Evolutionary conservation across 2,329 filamentous ascomycete species (phyloP).

Genomic region (Blumeria graminis): DNA sequence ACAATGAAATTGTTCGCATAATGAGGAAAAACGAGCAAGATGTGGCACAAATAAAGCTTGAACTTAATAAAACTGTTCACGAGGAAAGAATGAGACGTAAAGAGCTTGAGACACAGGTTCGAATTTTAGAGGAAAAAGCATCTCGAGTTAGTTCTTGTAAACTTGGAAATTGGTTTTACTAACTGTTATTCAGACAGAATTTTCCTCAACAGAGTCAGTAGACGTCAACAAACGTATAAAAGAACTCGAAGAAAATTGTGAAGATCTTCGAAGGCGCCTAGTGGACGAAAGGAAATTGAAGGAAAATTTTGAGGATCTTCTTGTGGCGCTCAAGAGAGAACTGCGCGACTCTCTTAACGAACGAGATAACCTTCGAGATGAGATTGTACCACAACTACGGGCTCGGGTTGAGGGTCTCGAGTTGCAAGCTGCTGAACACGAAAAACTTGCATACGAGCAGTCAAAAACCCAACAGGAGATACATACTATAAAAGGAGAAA

Average conservation of each 20-base stretch:
- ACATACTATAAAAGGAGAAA: constrained; percentile 39
- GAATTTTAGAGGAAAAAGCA: constrained; percentile 55
- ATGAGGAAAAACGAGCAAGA: constrained; percentile 75
- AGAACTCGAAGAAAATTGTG: constrained; percentile 58
- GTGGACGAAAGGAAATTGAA: constrained; percentile 70
- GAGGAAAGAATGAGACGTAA: constrained; percentile 59
- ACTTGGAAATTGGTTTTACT: constrained; percentile 3
- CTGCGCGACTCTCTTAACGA: constrained; percentile 66
- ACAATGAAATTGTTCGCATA: constrained; percentile 57
- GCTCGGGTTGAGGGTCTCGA: constrained; percentile 59
- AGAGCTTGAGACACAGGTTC: constrained; percentile 62
- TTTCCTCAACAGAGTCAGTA: constrained; percentile 27
- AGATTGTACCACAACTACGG: constrained; percentile 57
- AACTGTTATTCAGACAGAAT: constrained; percentile 14
- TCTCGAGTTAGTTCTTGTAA: constrained; percentile 24
- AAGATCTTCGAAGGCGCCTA: constrained; percentile 61
- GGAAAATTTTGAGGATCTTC: constrained; percentile 79
- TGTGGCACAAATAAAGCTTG: constrained; percentile 62
- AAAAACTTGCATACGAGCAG: constrained; percentile 55
- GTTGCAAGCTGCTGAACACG: constrained; percentile 43
- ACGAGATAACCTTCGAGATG: constrained; percentile 74
- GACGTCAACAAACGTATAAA: constrained; percentile 38
- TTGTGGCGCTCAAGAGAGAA: constrained; percentile 62
- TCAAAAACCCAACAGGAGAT: constrained; percentile 75
- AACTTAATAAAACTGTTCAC: constrained; percentile 66